Base-by-base conservation (phyloP, 768 basidiomycete genomes). In the Pleurotus giganteus region DNA sequence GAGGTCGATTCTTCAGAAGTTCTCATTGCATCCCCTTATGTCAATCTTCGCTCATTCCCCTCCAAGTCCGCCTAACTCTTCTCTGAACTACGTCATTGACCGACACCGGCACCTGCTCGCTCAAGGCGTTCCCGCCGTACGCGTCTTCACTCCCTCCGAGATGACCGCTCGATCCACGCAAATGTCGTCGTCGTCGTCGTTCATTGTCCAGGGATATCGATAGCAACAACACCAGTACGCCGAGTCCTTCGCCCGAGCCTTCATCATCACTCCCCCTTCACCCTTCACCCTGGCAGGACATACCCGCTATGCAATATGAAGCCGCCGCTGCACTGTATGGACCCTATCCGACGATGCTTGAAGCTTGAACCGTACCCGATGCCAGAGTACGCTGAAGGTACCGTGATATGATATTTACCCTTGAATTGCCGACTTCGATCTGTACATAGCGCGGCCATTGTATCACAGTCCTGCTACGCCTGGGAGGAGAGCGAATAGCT, bases 331-430 rank as follows among this genome's bases (percentile, higher is more conserved):
- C 19, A 4, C 23, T 51, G 27, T 51, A 51, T 24, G 34, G 49
- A 37, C 23, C 34, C 12, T 32, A 31, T 17, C 29, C 23, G 17
- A 27, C 17, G 24, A 15, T 27, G n/a, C n/a, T n/a, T n/a, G n/a
- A n/a, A n/a, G 21, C 23, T 37, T 19, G 49, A 51, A 39, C 49
- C 49, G n/a, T 51, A 51, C 24, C 49, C 49, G 12, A 36, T 51
- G 49, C 49, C 49, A 36, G 49, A 51, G 4, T 51, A 19, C 26
- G 49, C 49, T 7, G 49, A 51, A 28, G 49, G 37, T 37, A 51
- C 49, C 3, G 49, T 51, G 12, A 51, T n/a, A n/a, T n/a, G n/a
- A n/a, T 51, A 15, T 34, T 32, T 24, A 29, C 49, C 2, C 34
- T 51, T 12, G 49, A 51, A 37, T 17, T 51, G n/a, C 49, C 49